phyloP scores from a whole-genome alignment of 1,284 basidiomycete genomes.

The Exobasidium cylindrosporum region DNA sequence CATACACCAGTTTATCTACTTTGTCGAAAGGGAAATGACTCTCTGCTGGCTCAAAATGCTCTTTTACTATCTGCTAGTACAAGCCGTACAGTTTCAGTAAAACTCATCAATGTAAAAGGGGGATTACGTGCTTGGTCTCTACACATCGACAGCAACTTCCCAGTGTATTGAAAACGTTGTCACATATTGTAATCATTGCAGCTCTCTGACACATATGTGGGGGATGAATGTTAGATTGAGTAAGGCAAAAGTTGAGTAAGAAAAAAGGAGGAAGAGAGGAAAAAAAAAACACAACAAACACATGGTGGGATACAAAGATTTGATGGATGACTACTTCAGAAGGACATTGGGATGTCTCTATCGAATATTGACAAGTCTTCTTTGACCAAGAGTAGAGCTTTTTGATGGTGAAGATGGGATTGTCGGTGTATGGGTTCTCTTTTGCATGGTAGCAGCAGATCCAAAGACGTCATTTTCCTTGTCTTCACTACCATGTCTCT shows the following conservation, averaged over 20 bases:
- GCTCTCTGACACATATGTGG: too few species aligned
- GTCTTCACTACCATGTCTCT: background rate
- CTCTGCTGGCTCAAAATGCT: slow-evolving; percentile 69
- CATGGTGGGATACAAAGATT: background rate
- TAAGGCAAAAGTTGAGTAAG: too few species aligned
- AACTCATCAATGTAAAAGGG: slow-evolving; percentile 32
- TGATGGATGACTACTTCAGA: background rate
- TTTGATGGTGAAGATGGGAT: background rate
- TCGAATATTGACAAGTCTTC: slow-evolving; percentile 2
- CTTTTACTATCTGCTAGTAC: slow-evolving; percentile 56
- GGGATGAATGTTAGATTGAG: too few species aligned
- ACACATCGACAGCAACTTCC: slow-evolving; percentile 30
- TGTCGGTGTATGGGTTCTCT: background rate
- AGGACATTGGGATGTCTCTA: background rate
- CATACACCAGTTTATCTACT: slow-evolving; percentile 63
- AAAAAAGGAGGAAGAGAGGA: background rate
- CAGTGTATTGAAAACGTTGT: slow-evolving; percentile 40
- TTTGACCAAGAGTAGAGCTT: background rate
- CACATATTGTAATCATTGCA: too few species aligned
- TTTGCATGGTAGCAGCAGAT: background rate
- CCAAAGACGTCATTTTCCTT: slow-evolving; percentile 12
- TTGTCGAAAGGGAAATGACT: slow-evolving; percentile 90
- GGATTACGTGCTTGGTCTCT: slow-evolving; percentile 33
- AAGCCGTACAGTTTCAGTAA: background rate
- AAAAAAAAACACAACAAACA: background rate